Conservation (phyloP, 2,329 filamentous ascomycete genomes). For the Verticillium nonalfalfae region DNA sequence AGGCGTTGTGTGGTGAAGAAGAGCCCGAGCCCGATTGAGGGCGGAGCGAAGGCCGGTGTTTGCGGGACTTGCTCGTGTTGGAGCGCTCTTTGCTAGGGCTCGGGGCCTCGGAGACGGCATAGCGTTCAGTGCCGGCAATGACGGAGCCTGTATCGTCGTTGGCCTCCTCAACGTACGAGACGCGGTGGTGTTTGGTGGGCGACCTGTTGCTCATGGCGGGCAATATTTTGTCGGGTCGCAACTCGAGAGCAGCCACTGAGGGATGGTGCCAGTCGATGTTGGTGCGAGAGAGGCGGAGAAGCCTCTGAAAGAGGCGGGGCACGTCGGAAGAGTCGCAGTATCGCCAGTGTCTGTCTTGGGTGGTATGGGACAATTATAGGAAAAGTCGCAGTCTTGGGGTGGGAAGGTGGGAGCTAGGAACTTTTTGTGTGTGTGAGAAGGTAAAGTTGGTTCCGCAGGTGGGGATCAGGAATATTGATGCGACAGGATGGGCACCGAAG, state of each 20-base stretch:
- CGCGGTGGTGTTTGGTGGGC: conserved; percentile 21
- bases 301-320: conserved; percentile 9
- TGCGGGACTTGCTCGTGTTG: conserved; percentile 44
- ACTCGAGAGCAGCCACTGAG: neutral
- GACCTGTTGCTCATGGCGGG: conserved; percentile 31
- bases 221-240: conserved; percentile 9
- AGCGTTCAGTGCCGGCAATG: conserved; percentile 30
- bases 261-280: neutral
- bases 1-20: conserved; percentile 24
- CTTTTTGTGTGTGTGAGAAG: conserved; percentile 12
- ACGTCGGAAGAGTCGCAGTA: conserved; percentile 7
- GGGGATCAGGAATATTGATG: neutral
- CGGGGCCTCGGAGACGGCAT: conserved; percentile 40
- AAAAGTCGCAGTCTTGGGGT: neutral
- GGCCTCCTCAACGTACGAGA: conserved; percentile 44
- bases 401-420: conserved; percentile 10
- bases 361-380: neutral
- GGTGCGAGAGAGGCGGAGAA: conserved; percentile 8
- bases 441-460: neutral
- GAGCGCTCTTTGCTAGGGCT: conserved; percentile 41
- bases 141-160: conserved; percentile 43
- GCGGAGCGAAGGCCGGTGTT: conserved; percentile 20
- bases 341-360: neutral
- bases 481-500: neutral
- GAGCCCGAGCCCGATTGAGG: conserved; percentile 27